Evolutionary conservation across 129 eudicot genomes (phyloP).

Genomic region (Glebionis coronaria): DNA sequence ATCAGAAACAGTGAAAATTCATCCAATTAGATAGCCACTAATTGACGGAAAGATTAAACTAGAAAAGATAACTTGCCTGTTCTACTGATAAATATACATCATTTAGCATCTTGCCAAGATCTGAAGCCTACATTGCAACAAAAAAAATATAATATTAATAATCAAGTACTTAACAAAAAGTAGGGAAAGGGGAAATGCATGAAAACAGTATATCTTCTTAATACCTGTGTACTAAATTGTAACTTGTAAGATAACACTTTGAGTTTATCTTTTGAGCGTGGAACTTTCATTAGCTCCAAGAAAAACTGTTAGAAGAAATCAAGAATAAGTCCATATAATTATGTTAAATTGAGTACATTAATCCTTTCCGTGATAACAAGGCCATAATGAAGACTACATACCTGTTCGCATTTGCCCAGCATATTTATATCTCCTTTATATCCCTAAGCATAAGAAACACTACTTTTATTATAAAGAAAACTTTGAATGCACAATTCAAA

Average conservation of each 20-base stretch:
- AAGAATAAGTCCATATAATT: slow-evolving; percentile 11
- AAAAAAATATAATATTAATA: slow-evolving; percentile 14
- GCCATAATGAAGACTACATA: slow-evolving; percentile 21
- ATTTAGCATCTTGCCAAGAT: slow-evolving; percentile 52
- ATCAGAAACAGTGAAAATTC: slow-evolving; percentile 17
- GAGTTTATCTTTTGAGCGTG: slow-evolving; percentile 79
- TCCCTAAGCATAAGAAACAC: slow-evolving; percentile 46
- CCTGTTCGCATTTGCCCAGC: slow-evolving; percentile 91
- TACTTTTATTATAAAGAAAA: slow-evolving; percentile 18
- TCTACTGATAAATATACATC: slow-evolving; percentile 69
- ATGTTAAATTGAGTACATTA: neutral
- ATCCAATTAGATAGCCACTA: slow-evolving; percentile 12
- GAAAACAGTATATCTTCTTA: slow-evolving; percentile 16
- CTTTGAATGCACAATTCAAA: neutral
- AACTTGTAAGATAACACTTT: slow-evolving; percentile 82
- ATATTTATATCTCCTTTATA: slow-evolving; percentile 70
- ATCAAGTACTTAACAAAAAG: slow-evolving; percentile 10
- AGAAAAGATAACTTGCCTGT: slow-evolving; percentile 35
- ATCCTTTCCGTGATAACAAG: neutral
- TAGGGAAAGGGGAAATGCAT: neutral
- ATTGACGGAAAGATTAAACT: neutral
- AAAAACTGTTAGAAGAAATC: slow-evolving; percentile 56
- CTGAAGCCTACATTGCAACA: slow-evolving; percentile 50
- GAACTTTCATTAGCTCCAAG: slow-evolving; percentile 84
- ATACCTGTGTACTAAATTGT: slow-evolving; percentile 75